Conservation (phyloP, 2,329 filamentous ascomycete genomes). For the Epicoccum nigrum region DNA sequence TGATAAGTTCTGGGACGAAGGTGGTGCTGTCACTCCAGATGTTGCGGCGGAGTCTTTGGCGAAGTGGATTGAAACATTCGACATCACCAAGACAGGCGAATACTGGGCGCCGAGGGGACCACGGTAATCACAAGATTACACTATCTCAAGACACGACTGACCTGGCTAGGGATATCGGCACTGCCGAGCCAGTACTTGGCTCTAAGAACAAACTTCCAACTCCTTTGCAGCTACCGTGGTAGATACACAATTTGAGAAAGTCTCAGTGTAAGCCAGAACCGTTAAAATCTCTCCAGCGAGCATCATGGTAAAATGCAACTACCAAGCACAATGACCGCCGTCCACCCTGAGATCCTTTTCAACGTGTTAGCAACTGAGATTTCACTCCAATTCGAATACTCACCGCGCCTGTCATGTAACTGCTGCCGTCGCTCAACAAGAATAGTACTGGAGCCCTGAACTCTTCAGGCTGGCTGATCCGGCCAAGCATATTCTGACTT, state of each 20-base stretch:
- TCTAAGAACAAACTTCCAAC: constrained; percentile 61
- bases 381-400: background rate
- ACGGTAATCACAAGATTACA: constrained; percentile 52
- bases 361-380: background rate
- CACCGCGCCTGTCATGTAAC: constrained; percentile 64
- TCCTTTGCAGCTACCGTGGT: constrained; percentile 72
- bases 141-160: constrained; percentile 18
- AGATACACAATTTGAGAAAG: constrained; percentile 1
- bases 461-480: constrained; percentile 41
- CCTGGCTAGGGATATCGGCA: constrained; percentile 68
- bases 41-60: constrained; percentile 68
- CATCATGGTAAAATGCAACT: background rate
- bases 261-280: background rate
- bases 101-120: constrained; percentile 76
- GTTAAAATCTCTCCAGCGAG: no score
- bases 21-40: constrained; percentile 72
- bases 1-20: constrained; percentile 74
- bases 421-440: constrained; percentile 51
- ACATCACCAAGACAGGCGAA: constrained; percentile 70
- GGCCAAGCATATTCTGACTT: constrained; percentile 44
- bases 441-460: constrained; percentile 39
- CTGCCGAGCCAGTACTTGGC: constrained; percentile 68
- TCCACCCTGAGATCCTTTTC: constrained; percentile 49
- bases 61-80: constrained; percentile 66
- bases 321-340: constrained; percentile 50